Conservation (phyloP, 208 protist genomes). For the Acanthamoeba healyi region DNA sequence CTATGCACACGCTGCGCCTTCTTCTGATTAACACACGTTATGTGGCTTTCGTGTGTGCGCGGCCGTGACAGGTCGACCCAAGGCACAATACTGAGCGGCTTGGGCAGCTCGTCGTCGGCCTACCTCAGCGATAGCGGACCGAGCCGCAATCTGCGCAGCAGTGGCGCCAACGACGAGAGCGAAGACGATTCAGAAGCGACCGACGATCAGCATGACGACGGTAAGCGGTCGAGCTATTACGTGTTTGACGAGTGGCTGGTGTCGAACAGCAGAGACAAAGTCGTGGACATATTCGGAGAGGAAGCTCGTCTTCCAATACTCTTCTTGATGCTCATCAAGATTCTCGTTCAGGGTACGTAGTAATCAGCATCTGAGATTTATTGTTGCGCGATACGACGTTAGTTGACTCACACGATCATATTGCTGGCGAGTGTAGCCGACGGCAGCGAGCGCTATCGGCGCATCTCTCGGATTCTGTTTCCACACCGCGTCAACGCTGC, state of each 20-base stretch:
- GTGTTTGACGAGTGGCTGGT: slow-evolving; percentile 46
- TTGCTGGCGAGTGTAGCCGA: not conserved
- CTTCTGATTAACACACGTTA: too few species aligned
- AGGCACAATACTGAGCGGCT: too few species aligned
- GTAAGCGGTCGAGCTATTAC: slow-evolving; percentile 3
- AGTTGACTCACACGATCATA: too few species aligned
- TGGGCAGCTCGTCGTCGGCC: too few species aligned
- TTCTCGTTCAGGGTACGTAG: not conserved
- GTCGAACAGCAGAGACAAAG: not conserved
- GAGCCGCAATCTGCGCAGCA: not conserved
- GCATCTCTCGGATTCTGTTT: slow-evolving; percentile 61
- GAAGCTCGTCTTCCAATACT: slow-evolving; percentile 58
- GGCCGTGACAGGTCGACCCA: too few species aligned
- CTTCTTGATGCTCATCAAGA: slow-evolving; percentile 67
- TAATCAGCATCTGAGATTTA: too few species aligned
- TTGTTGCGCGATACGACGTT: too few species aligned
- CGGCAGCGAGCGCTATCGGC: slow-evolving; percentile 52
- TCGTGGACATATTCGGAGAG: slow-evolving; percentile 21
- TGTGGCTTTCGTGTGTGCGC: too few species aligned
- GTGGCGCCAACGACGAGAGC: not conserved
- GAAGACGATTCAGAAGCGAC: too few species aligned
- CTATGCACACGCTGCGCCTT: too few species aligned
- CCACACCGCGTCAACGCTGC: not conserved
- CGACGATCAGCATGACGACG: not conserved
- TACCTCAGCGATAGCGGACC: not conserved